Conservation (phyloP, 306 rosid species). For the Psophocarpus tetragonolobus region DNA sequence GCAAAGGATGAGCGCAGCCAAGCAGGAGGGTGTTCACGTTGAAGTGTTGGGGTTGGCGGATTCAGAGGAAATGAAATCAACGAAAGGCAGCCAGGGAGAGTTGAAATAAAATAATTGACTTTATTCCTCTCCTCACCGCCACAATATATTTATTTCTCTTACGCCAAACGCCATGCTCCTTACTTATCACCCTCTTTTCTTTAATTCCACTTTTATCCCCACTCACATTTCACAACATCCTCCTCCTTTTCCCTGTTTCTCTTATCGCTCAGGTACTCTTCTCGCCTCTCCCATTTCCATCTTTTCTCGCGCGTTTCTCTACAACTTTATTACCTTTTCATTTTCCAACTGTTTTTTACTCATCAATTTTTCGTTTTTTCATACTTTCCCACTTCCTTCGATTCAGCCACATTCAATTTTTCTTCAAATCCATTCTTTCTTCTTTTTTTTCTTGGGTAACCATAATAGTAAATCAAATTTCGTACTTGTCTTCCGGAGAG, state of each 20-base stretch:
- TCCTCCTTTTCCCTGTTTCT: conserved; percentile 28
- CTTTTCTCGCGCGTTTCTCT: background rate
- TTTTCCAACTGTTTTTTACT: background rate
- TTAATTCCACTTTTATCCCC: conserved; percentile 39
- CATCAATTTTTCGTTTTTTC: background rate
- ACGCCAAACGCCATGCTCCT: conserved; percentile 26
- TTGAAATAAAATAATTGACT: no score
- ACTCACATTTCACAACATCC: conserved; percentile 27
- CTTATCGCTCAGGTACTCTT: conserved; percentile 45
- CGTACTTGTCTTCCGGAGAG: background rate
- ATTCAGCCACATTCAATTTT: background rate
- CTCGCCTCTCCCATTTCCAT: background rate
- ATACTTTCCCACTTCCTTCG: no score
- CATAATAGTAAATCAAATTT: background rate
- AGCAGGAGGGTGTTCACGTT: no score
- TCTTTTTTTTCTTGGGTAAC: background rate
- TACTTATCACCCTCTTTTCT: background rate
- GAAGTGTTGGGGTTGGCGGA: no score
- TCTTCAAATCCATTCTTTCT: background rate
- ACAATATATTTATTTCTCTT: background rate
- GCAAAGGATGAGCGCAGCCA: no score
- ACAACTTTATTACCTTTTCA: background rate
- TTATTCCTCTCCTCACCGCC: background rate
- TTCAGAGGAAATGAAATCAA: no score
- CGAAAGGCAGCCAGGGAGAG: no score